A percentile compares a stretch with the other conserved stretches of the same genome.
Conservation (phyloP, 2,329 filamentous ascomycete species). For the Stylonectria norvegica region DNA sequence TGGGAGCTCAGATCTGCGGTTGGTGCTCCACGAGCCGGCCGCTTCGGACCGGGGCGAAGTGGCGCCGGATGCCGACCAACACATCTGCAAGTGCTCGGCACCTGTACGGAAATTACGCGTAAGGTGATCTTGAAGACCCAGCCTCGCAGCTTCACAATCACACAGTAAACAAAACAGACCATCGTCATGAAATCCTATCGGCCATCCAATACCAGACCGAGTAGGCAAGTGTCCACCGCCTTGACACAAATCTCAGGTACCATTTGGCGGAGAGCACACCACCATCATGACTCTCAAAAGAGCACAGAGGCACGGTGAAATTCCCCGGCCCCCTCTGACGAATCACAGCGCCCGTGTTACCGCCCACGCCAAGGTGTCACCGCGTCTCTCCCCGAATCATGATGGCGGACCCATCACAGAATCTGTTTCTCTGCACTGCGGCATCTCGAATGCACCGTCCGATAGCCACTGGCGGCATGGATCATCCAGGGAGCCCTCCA, state of each 20-base stretch:
- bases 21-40: conserved; percentile 8
- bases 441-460: conserved; percentile 6
- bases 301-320: background rate
- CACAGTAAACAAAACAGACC: too few species aligned
- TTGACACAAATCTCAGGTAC: background rate
- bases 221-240: background rate
- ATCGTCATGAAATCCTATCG: too few species aligned
- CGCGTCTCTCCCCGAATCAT: conserved; percentile 22
- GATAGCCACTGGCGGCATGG: conserved; percentile 12
- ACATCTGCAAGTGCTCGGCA: too few species aligned
- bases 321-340: conserved; percentile 2
- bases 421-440: conserved; percentile 6
- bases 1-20: conserved; percentile 14
- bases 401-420: conserved; percentile 13
- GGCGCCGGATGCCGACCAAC: conserved; percentile 4
- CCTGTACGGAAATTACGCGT: too few species aligned
- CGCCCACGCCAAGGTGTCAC: conserved; percentile 21
- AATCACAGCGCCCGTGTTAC: conserved; percentile 23
- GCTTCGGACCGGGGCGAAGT: conserved; percentile 12
- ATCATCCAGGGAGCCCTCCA: background rate
- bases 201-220: too few species aligned
- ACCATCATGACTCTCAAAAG: background rate
- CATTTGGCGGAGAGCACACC: background rate
- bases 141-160: too few species aligned
- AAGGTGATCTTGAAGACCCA: too few species aligned